Base-by-base conservation (phyloP, 768 basidiomycete species). In the Suillus decipiens region DNA sequence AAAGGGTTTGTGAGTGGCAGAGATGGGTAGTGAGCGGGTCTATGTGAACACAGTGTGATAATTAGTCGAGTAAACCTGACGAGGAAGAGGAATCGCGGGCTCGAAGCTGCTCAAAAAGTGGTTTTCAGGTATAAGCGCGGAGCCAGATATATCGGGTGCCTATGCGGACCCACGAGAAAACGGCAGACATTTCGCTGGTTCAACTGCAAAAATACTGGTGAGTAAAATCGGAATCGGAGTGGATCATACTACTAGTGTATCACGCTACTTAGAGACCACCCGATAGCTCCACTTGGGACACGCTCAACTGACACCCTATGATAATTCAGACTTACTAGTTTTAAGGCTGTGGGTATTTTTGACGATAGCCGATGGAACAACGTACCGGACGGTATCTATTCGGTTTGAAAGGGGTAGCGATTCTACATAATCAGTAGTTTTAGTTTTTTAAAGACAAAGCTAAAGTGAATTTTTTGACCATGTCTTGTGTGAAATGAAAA, bases 401-500 rank as follows among this genome's bases (percentile, higher is more conserved):
- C 50, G 31, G 50, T 31, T 51, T 51, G 50, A 51, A 50, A 51
- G 50, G 50, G 50, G 50, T 31, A 9, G 28, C 15, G 28, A 28
- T 50, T 24, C 48, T 28, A 31, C 22, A 47, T 47, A 48, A 48
- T 48, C 47, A 51, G 9, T 34, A 34, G 51, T 12, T 33, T 53
- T 53, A 53, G 51, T 53, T 48, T 53, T 53, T 53, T n/a, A 33
- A 3, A 53, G 11, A 33, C 31, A 51, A 51, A 19, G 3, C 24
- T 28, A 50, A 51, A 31, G 48, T 51, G 31, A 17, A 33, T 19
- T 39, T 53, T 33, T 53, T 33, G 33, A 33, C 17, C 50, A 51
- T 51, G 50, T 51, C 50, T 51, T 53, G 51, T 53, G 31, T 53
- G 51, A 53, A 53, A 53, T 53, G 51, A 53, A 53, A 33, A 59